A percentile compares a stretch with the other conserved stretches of the same genome.
phyloP scores from a whole-genome alignment of 805 yeast genomes.

The Schwanniomyces sp. region DNA sequence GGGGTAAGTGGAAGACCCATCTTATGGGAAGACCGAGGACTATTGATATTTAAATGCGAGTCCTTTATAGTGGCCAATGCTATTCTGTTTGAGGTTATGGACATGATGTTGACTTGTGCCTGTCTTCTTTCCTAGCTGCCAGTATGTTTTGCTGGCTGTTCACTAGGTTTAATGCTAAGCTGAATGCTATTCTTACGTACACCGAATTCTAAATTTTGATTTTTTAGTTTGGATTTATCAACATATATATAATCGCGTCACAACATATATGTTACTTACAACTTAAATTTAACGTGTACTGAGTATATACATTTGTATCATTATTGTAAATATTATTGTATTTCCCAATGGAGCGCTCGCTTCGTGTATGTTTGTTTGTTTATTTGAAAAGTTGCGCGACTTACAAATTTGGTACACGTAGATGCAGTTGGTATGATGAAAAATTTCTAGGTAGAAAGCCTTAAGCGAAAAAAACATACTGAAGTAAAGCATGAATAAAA shows the following conservation, averaged over 20 bases:
- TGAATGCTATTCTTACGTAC: background rate
- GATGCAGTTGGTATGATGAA: background rate
- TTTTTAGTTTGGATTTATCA: background rate
- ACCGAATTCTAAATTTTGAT: background rate
- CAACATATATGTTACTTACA: background rate
- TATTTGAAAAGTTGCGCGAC: background rate
- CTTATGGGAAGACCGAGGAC: conserved; percentile 8
- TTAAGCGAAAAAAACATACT: background rate
- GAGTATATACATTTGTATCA: background rate
- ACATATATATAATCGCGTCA: conserved; percentile 2
- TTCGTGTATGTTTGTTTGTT: conserved; percentile 6
- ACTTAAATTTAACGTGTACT: conserved; percentile 2
- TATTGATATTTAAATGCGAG: conserved; percentile 24
- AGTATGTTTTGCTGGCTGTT: background rate
- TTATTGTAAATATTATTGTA: conserved; percentile 7
- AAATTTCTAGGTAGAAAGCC: background rate
- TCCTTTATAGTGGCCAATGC: conserved; percentile 40
- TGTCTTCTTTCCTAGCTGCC: background rate
- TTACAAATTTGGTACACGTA: background rate
- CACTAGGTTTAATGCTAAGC: background rate
- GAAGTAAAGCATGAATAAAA: background rate
- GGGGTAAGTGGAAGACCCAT: conserved; percentile 5
- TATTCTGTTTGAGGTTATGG: conserved; percentile 21
- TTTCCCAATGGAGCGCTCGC: conserved; percentile 3
- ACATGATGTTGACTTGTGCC: background rate